A percentile compares a stretch with the other conserved stretches of the same genome.
phyloP scores from a whole-genome alignment of 2,329 filamentous ascomycete genomes.

The Colletotrichum filicis region DNA sequence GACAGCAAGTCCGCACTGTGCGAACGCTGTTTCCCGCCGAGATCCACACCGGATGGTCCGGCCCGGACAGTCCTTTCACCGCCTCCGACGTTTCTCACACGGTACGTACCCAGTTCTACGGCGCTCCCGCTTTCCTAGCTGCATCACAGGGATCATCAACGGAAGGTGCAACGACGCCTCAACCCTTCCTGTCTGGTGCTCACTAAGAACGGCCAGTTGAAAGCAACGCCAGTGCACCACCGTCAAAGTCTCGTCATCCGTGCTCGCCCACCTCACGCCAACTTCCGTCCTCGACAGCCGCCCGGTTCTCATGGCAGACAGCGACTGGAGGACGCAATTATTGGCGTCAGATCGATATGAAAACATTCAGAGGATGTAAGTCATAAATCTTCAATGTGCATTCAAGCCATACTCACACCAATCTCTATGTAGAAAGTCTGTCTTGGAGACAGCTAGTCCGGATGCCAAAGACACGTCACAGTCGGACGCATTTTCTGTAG shows the following conservation, averaged over 20 bases:
- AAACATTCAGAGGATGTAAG: slow-evolving; percentile 72
- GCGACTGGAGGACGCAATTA: slow-evolving; percentile 61
- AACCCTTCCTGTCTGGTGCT: neutral
- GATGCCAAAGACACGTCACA: slow-evolving; percentile 27
- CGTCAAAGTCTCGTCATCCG: neutral
- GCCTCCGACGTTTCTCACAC: neutral
- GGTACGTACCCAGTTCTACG: slow-evolving; percentile 1
- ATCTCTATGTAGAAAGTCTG: slow-evolving; percentile 13
- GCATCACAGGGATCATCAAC: neutral
- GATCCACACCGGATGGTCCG: neutral
- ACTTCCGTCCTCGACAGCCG: neutral
- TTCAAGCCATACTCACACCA: neutral
- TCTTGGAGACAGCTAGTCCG: slow-evolving; percentile 24
- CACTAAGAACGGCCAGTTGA: slow-evolving; percentile 6
- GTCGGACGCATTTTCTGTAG: slow-evolving; percentile 34
- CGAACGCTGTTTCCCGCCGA: neutral
- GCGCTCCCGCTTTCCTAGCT: neutral
- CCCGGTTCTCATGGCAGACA: slow-evolving; percentile 31
- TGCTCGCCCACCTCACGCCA: neutral
- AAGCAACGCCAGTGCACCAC: neutral
- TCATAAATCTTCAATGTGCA: neutral
- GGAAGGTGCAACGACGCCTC: neutral
- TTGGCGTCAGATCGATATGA: slow-evolving; percentile 71
- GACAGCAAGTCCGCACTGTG: slow-evolving; percentile 1
- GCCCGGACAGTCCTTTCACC: slow-evolving; percentile 10